Percentiles rank a stretch among this genome's conserved stretches.
Conservation (phyloP, 345 rosid species). For the Zanthoxylum bungeanum region DNA sequence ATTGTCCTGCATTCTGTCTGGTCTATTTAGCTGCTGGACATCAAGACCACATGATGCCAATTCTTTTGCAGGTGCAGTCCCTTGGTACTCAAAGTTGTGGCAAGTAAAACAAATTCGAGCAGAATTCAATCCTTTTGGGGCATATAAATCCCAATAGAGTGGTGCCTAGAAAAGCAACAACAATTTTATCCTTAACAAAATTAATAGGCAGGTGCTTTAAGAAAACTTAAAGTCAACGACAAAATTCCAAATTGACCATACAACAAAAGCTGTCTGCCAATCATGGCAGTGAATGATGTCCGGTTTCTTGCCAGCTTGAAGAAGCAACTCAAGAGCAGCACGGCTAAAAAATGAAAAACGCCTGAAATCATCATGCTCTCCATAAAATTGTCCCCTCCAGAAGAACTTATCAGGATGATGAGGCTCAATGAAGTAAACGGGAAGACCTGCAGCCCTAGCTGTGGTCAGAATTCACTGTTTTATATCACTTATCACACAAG, state of each 20-base stretch:
- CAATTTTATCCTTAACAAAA: conserved; percentile 12
- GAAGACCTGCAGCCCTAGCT: conserved; percentile 66
- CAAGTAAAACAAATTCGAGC: conserved; percentile 98
- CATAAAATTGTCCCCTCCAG: conserved; percentile 93
- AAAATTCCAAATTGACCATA: conserved; percentile 32
- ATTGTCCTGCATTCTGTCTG: conserved; percentile 97
- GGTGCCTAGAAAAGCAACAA: conserved; percentile 66
- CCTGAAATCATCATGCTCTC: conserved; percentile 90
- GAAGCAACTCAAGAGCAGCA: conserved; percentile 90
- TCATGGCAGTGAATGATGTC: conserved; percentile 98
- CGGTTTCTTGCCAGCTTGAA: conserved; percentile 88
- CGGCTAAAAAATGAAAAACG: conserved; percentile 96
- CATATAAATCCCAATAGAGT: conserved; percentile 90
- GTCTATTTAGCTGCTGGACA: conserved; percentile 78
- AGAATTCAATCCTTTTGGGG: conserved; percentile 86
- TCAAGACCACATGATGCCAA: conserved; percentile 92
- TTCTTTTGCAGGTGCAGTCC: conserved; percentile 79
- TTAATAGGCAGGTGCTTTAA: conserved; percentile 4
- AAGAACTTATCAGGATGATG: conserved; percentile 93
- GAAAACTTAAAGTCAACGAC: neutral
- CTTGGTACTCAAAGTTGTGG: conserved; percentile 99
- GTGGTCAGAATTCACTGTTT: conserved; percentile 28
- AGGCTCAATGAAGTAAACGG: conserved; percentile 95
- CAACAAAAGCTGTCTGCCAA: conserved; percentile 99
- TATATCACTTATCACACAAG: neutral